These are phyloP conservation scores for Anisogramma anomala DNA, from an alignment of 2,329 filamentous ascomycete species.

Conservation along the genomic window DNA sequence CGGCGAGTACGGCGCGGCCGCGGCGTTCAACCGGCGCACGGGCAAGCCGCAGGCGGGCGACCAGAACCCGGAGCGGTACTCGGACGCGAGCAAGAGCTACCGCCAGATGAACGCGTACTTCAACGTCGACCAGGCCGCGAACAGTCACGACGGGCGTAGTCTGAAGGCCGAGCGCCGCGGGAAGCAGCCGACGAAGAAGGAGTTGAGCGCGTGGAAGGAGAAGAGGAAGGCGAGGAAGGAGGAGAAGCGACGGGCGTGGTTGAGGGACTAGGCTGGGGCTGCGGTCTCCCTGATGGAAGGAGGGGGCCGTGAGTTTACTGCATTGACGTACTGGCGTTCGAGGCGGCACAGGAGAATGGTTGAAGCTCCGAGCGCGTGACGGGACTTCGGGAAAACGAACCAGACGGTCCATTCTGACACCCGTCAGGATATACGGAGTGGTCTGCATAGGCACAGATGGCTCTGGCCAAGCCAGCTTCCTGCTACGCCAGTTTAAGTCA, in stretches of 20 bases:
- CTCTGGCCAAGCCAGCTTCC: neutral
- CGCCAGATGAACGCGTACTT: slow-evolving; percentile 92
- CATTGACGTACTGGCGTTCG: too few relatives aligned
- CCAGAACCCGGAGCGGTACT: slow-evolving; percentile 62
- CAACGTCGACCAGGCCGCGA: slow-evolving; percentile 88
- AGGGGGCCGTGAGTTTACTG: too few relatives aligned
- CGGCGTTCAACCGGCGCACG: slow-evolving; percentile 83
- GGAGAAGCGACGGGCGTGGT: slow-evolving; percentile 85
- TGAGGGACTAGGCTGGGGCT: slow-evolving; percentile 54
- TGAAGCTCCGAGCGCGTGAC: too few relatives aligned
- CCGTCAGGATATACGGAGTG: too few relatives aligned
- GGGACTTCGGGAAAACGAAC: too few relatives aligned
- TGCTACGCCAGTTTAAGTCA: neutral
- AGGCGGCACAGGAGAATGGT: too few relatives aligned
- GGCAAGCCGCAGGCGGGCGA: slow-evolving; percentile 65
- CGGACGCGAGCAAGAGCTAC: slow-evolving; percentile 74
- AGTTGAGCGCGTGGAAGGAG: slow-evolving; percentile 84
- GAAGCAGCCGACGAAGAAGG: slow-evolving; percentile 73
- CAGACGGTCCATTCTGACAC: too few relatives aligned
- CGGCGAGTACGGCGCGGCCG: slow-evolving; percentile 51
- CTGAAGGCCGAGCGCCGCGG: slow-evolving; percentile 80
- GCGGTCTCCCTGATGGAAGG: neutral
- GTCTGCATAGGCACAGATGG: too few relatives aligned
- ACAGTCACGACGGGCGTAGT: slow-evolving; percentile 78
- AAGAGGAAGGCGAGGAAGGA: slow-evolving; percentile 84